Evolutionary conservation across 371 early-diverging fungal genomes (phyloP).

Genomic region (Batkoa obscura): DNA sequence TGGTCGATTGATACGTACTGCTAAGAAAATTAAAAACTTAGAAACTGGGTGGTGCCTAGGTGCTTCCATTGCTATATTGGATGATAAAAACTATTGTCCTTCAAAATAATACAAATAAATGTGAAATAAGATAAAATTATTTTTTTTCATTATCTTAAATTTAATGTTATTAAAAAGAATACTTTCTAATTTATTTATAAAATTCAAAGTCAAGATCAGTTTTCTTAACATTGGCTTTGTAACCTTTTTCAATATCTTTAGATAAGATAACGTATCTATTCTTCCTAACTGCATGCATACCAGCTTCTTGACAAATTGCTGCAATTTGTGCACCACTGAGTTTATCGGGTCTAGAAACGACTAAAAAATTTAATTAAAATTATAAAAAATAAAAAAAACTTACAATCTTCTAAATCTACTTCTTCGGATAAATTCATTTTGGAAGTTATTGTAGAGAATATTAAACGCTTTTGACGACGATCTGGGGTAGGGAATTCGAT

Average conservation of each 20-base stretch:
- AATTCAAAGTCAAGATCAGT: constrained; percentile 89
- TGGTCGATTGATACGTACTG: constrained; percentile 46
- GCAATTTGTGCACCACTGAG: constrained; percentile 98
- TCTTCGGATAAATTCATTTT: constrained; percentile 98
- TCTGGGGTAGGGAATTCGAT: constrained; percentile 99
- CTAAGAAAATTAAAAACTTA: constrained; percentile 75
- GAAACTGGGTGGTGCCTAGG: constrained; percentile 96
- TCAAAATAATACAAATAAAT: too few species aligned
- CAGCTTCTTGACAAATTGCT: constrained; percentile 99
- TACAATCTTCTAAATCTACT: constrained; percentile 97
- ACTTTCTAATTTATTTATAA: constrained; percentile 89
- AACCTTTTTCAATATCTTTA: constrained; percentile 97
- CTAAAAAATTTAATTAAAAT: constrained; percentile 15
- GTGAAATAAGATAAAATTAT: too few species aligned
- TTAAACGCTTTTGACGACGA: constrained; percentile 97
- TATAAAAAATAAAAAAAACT: constrained; percentile 12
- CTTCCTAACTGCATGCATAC: constrained; percentile 97
- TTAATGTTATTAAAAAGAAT: too few species aligned
- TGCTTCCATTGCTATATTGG: constrained; percentile 62
- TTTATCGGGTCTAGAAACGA: constrained; percentile 96
- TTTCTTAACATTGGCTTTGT: constrained; percentile 93
- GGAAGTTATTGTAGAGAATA: constrained; percentile 90
- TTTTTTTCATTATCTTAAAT: too few species aligned
- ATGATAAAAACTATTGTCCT: constrained; percentile 14
- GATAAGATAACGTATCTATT: constrained; percentile 95